These are phyloP conservation scores for Sherardia arvensis DNA, from an alignment of 257 asterid species.

Conservation along the genomic window DNA sequence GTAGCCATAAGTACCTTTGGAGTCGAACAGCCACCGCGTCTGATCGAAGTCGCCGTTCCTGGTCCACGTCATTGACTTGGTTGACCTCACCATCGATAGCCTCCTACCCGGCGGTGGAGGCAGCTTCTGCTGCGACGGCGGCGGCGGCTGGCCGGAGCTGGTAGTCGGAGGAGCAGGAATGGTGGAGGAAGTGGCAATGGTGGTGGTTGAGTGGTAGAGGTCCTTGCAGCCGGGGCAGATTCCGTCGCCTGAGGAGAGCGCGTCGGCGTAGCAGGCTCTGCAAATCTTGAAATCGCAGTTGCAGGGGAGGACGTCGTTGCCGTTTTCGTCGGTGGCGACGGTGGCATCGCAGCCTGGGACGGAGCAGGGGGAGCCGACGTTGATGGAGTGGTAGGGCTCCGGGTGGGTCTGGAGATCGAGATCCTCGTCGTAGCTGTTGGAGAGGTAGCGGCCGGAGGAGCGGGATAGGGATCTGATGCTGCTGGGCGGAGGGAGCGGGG, in stretches of 20 bases:
- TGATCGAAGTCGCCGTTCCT: slow-evolving; percentile 68
- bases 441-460: slow-evolving; percentile 53
- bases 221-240: slow-evolving; percentile 87
- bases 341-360: slow-evolving; percentile 75
- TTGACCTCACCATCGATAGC: slow-evolving; percentile 64
- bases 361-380: neutral
- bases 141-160: slow-evolving; percentile 31
- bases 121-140: neutral
- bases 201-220: slow-evolving; percentile 26
- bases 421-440: slow-evolving; percentile 29
- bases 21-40: slow-evolving; percentile 64
- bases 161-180: slow-evolving; percentile 33
- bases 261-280: slow-evolving; percentile 60
- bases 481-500: slow-evolving; percentile 38
- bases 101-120: slow-evolving; percentile 6
- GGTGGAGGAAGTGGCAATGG: slow-evolving; percentile 43
- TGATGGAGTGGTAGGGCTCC: neutral
- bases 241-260: slow-evolving; percentile 59
- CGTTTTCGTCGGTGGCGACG: slow-evolving; percentile 70
- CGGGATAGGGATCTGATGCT: slow-evolving; percentile 31
- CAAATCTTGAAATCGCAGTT: slow-evolving; percentile 82
- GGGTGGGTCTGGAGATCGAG: slow-evolving; percentile 18
- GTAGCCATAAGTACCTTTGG: slow-evolving; percentile 78
- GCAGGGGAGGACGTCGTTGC: slow-evolving; percentile 73
- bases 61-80: slow-evolving; percentile 48